phyloP scores from a whole-genome alignment of 2,329 filamentous ascomycete genomes.

The Talaromyces atroroseus region DNA sequence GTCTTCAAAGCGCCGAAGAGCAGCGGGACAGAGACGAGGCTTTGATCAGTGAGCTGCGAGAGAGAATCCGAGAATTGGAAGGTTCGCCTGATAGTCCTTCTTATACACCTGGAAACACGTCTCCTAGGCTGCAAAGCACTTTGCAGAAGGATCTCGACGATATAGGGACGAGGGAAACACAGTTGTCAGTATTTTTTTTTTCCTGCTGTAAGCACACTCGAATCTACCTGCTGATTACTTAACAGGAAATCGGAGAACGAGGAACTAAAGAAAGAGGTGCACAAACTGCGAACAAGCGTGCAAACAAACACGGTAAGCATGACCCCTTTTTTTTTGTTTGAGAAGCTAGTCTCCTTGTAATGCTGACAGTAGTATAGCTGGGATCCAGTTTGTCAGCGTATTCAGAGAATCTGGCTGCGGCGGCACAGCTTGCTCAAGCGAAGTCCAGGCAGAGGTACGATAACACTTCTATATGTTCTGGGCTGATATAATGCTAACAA shows the following conservation, averaged over 20 bases:
- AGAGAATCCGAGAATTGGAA: conserved; percentile 39
- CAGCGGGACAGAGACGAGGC: conserved; percentile 39
- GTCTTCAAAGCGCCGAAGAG: conserved; percentile 39
- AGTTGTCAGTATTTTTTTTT: conserved; percentile 26
- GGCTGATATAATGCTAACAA: conserved; percentile 14
- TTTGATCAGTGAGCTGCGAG: conserved; percentile 37
- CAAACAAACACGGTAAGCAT: conserved; percentile 8
- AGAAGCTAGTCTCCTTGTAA: too few species aligned
- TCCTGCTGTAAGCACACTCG: conserved; percentile 13
- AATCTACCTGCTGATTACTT: conserved; percentile 11
- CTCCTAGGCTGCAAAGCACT: conserved; percentile 35
- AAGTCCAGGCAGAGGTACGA: conserved; percentile 34
- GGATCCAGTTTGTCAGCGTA: conserved; percentile 26
- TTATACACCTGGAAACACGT: conserved; percentile 32
- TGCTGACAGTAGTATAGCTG: conserved; percentile 19
- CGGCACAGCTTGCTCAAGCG: conserved; percentile 28
- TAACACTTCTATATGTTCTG: neutral
- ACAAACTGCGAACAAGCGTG: conserved; percentile 23
- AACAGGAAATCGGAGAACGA: conserved; percentile 39
- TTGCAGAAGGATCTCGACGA: conserved; percentile 40
- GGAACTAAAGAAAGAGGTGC: conserved; percentile 33
- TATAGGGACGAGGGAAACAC: conserved; percentile 34
- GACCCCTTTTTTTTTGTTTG: neutral
- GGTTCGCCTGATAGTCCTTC: conserved; percentile 35
- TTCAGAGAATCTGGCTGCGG: conserved; percentile 29